A percentile compares a stretch with the other conserved stretches of the same genome.
Conservation (phyloP, 306 rosid genomes). For the Pterocarpus macrocarpus region DNA sequence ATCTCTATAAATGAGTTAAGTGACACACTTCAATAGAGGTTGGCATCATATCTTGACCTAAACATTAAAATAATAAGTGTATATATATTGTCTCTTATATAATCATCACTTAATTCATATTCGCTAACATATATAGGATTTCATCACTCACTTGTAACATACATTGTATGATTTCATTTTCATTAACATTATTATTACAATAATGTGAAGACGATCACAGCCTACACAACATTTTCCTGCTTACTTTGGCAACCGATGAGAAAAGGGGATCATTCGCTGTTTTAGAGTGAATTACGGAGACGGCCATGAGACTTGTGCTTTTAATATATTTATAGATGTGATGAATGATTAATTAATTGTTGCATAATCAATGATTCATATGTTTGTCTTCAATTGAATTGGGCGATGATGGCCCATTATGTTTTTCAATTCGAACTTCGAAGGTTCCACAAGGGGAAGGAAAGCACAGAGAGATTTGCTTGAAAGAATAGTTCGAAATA, state of each 20-base stretch:
- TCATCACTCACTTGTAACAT: no score
- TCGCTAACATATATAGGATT: no score
- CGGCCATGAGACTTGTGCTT: constrained; percentile 29
- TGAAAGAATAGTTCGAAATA: background rate
- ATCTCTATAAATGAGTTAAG: background rate
- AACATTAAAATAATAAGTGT: background rate
- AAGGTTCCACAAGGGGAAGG: constrained; percentile 23
- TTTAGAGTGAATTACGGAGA: constrained; percentile 48
- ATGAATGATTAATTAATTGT: constrained; percentile 43
- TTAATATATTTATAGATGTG: background rate
- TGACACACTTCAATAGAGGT: background rate
- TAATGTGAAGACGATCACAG: constrained; percentile 16
- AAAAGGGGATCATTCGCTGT: constrained; percentile 41
- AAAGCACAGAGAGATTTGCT: constrained; percentile 21
- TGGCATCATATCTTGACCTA: background rate
- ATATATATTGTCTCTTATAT: no score
- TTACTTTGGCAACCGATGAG: constrained; percentile 62
- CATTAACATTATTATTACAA: background rate
- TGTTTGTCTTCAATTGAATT: constrained; percentile 26
- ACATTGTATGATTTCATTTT: constrained; percentile 18
- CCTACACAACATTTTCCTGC: constrained; percentile 43
- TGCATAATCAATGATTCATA: constrained; percentile 36
- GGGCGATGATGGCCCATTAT: constrained; percentile 31
- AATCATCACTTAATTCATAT: background rate
- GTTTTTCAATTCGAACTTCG: constrained; percentile 20